phyloP scores from a whole-genome alignment of 768 basidiomycete genomes.

The Tubosaeta sp. region DNA sequence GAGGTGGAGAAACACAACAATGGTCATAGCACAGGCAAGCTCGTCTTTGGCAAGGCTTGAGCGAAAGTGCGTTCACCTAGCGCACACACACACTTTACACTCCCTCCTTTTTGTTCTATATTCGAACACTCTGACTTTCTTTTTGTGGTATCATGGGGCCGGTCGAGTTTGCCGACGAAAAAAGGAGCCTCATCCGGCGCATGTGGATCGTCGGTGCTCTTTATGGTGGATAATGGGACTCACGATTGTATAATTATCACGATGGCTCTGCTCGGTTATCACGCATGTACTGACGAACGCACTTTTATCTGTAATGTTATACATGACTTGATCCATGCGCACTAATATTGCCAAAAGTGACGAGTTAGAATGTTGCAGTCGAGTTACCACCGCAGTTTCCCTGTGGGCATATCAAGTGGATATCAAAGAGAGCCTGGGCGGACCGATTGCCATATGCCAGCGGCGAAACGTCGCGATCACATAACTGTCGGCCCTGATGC shows the following conservation, averaged over 20 bases:
- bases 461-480: no score
- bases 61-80: neutral
- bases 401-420: no score
- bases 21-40: constrained; percentile 40
- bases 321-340: neutral
- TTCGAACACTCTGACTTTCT: neutral
- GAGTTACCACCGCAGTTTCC: no score
- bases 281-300: constrained; percentile 11
- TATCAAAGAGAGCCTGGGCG: no score
- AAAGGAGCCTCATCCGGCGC: constrained; percentile 8
- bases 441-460: no score
- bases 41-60: constrained; percentile 45
- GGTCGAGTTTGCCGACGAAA: neutral
- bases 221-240: constrained; percentile 16
- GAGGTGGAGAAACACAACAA: constrained; percentile 48
- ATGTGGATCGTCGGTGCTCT: constrained; percentile 9
- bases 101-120: neutral
- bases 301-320: constrained; percentile 23
- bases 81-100: constrained; percentile 4
- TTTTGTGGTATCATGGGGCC: constrained; percentile 4
- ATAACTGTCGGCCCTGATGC: no score
- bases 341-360: no score
- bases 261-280: constrained; percentile 7
- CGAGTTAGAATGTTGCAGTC: no score
- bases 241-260: constrained; percentile 17